Evolutionary conservation across 352 stramenopile genomes (phyloP).

Genomic region (Peronospora farinosa): DNA sequence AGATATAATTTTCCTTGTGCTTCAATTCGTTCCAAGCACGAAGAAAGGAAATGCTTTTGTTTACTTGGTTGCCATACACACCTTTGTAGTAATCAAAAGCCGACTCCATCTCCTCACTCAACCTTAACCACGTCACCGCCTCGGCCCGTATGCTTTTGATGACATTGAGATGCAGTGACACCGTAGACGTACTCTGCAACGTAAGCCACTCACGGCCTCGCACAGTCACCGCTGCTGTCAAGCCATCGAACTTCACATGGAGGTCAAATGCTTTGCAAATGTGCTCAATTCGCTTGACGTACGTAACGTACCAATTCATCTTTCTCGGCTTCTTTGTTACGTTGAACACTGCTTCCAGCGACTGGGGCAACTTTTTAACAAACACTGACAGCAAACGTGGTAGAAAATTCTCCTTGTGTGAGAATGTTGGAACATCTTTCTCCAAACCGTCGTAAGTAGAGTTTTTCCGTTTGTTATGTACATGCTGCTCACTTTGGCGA

Average conservation of each 20-base stretch:
- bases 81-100: constrained; percentile 21
- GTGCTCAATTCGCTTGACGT: constrained; percentile 43
- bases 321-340: constrained; percentile 66
- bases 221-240: constrained; percentile 37
- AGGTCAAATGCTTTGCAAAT: constrained; percentile 32
- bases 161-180: constrained; percentile 39
- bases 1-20: constrained; percentile 20
- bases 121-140: constrained; percentile 37
- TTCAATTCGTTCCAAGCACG: constrained; percentile 56
- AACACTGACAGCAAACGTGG: constrained; percentile 44
- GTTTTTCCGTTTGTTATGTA: constrained; percentile 1
- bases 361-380: constrained; percentile 45
- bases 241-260: constrained; percentile 37
- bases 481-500: constrained; percentile 7
- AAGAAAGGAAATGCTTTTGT: constrained; percentile 43
- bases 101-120: constrained; percentile 37
- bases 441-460: constrained; percentile 17
- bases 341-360: constrained; percentile 49
- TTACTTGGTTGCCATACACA: constrained; percentile 12
- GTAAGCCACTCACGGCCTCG: constrained; percentile 45
- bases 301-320: constrained; percentile 66
- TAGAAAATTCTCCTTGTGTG: constrained; percentile 44
- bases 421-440: constrained; percentile 37
- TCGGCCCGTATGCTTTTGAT: constrained; percentile 42
- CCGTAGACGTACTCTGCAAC: constrained; percentile 36